These are phyloP conservation scores for Beauveria bassiana DNA, from an alignment of 2,329 filamentous ascomycete species.

Conservation along the genomic window DNA sequence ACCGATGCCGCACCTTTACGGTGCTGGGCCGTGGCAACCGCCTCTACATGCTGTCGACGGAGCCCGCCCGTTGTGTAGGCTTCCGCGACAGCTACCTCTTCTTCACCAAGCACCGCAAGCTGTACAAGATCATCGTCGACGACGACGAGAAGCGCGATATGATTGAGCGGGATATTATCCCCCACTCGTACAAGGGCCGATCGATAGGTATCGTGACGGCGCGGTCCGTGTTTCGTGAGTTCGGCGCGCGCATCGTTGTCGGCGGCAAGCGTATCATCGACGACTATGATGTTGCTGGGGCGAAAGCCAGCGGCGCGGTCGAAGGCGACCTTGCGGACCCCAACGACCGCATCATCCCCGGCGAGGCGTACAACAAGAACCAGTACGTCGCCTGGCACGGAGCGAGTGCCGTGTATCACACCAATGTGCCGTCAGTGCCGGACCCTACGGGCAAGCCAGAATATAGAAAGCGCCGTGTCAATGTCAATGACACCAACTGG, in stretches of 20 bases:
- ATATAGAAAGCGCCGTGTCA: constrained; percentile 74
- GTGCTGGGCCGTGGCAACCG: constrained; percentile 75
- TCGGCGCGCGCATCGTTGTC: constrained; percentile 88
- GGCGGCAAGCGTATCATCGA: constrained; percentile 80
- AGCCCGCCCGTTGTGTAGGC: constrained; percentile 90
- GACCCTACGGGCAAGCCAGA: constrained; percentile 68
- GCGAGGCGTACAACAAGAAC: constrained; percentile 94
- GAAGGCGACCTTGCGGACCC: constrained; percentile 92
- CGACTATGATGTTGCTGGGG: constrained; percentile 77
- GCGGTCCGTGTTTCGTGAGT: constrained; percentile 93
- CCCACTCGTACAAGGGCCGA: constrained; percentile 96
- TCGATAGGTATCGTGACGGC: constrained; percentile 96
- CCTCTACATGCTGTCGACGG: constrained; percentile 97
- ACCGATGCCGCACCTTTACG: constrained; percentile 91
- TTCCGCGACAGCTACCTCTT: constrained; percentile 98
- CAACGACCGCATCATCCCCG: constrained; percentile 68
- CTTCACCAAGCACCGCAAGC: constrained; percentile 93
- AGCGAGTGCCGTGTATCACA: constrained; percentile 91
- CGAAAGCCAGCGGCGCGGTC: constrained; percentile 66
- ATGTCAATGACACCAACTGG: constrained; percentile 92
- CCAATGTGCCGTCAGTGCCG: constrained; percentile 68
- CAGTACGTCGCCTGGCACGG: constrained; percentile 99
- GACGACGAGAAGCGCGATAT: constrained; percentile 96
- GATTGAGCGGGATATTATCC: constrained; percentile 91
- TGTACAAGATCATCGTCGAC: constrained; percentile 97